Evolutionary conservation across 306 rosid species (phyloP), one percentile per base, ranked within the genome.

Genomic region (Sindora glabra): DNA sequence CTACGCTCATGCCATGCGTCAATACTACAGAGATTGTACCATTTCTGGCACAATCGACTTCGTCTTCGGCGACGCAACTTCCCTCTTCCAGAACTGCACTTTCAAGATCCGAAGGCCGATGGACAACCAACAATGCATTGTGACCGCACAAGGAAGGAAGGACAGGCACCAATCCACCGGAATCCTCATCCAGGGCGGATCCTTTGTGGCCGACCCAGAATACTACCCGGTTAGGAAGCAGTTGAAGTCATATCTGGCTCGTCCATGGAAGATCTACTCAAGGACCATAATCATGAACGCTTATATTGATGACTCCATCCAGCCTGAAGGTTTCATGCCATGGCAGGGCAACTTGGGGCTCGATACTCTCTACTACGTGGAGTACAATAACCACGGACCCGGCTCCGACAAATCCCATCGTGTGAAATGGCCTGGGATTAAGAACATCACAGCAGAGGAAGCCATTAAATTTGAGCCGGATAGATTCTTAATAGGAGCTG

Each of bases 41-140:
- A 29, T 90, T 34, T 82, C 96, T 0, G 95, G 95, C 0, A 87
- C 97, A 8, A 69, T 80, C 6, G 97, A 90, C 66, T 87, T 84
- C 10, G 48, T 90, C 0, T 87, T 90, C 1, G 97, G 97, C 0
- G 89, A 84, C 8, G 80, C 94, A 0, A 52, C 80, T 0, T 68
- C 75, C 0, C 39, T 84, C 29, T 82, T 90, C 74, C 97, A 90
- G 40, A 77, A 73, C 65, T 90, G 95, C 67, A 83, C 70, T 1
- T 90, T 90, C 55, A 3, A 79, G 14, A 72, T 90, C 0, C 64
- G 87, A 15, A 80, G 79, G 72, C 81, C 94, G 8, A 4, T 76
- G 60, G 23, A 77, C 1, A 67, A 68, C 54, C 95, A 87, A 15
- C 75, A 77, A 29, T 78, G 82, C 47, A 79, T 80, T n/a, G 85